These are phyloP conservation scores for Fraxinus albicans DNA, from an alignment of 305 asterid genomes.

Conservation along the genomic window DNA sequence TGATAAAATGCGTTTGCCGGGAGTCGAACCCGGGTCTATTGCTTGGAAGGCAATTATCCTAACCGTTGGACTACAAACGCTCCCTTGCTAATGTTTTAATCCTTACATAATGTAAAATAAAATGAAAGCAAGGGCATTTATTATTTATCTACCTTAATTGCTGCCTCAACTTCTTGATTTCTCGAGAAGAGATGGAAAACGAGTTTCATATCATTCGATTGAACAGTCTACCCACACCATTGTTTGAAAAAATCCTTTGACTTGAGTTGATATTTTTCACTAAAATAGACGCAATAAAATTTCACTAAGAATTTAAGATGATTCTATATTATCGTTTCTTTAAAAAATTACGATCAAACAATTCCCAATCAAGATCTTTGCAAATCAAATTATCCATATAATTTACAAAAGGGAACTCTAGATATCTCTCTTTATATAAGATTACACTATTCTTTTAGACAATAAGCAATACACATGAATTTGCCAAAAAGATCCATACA, in stretches of 20 bases:
- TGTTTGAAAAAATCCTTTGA: not conserved
- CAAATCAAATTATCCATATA: not conserved
- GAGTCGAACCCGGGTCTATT: slow-evolving; percentile 74
- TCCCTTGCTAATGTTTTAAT: not conserved
- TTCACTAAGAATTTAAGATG: not conserved
- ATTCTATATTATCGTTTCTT: no score
- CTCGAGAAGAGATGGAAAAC: no score
- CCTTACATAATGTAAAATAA: no score
- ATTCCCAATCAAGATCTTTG: not conserved
- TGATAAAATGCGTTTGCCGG: slow-evolving; percentile 6
- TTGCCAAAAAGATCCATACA: not conserved
- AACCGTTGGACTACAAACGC: slow-evolving; percentile 72
- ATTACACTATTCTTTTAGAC: not conserved
- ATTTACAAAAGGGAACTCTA: not conserved
- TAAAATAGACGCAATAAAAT: no score
- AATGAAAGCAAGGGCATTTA: not conserved
- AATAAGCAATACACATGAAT: not conserved
- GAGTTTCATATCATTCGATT: no score
- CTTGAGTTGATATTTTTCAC: not conserved
- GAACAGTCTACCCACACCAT: not conserved
- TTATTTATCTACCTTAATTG: not conserved
- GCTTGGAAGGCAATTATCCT: slow-evolving; percentile 79
- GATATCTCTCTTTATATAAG: not conserved
- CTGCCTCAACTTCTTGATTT: not conserved
- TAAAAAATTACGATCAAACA: not conserved